Percentiles rank a stretch among this genome's conserved stretches.
Conservation (phyloP, 805 yeast species). For the Zygoascus bituminiphila region DNA sequence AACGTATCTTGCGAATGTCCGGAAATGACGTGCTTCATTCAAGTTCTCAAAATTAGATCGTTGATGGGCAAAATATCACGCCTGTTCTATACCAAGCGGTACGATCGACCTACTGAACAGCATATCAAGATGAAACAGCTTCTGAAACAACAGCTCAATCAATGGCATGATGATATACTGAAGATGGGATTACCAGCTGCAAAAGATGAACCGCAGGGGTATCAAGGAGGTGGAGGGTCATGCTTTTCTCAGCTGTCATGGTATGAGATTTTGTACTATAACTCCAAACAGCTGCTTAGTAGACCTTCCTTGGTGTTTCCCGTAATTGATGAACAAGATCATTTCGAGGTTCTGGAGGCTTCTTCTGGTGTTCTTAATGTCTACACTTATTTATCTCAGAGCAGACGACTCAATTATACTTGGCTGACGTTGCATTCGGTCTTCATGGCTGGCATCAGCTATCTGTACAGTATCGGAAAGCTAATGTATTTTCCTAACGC, state of each 20-base stretch:
- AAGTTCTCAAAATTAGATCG: background rate
- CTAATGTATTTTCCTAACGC: background rate
- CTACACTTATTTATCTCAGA: constrained; percentile 3
- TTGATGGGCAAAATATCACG: background rate
- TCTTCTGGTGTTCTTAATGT: background rate
- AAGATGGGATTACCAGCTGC: background rate
- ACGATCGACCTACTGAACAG: background rate
- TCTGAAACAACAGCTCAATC: background rate
- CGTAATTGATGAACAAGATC: background rate
- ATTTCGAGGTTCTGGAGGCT: background rate
- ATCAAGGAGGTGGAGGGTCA: background rate
- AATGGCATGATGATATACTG: background rate
- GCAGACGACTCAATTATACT: constrained; percentile 5
- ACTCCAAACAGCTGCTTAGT: constrained; percentile 2
- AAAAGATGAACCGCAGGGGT: background rate
- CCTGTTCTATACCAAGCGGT: background rate
- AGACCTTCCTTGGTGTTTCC: constrained; percentile 4
- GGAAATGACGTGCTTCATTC: background rate
- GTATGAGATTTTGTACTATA: constrained; percentile 1
- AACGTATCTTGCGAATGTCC: background rate
- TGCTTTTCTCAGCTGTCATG: constrained; percentile 4
- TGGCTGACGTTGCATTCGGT: constrained; percentile 7
- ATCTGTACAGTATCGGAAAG: constrained; percentile 1
- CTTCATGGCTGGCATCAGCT: constrained; percentile 7
- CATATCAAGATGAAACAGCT: background rate